A percentile compares a stretch with the other conserved stretches of the same genome.
Evolutionary conservation across 495 filamentous ascomycete species (phyloP).

Genomic region (Annulohypoxylon moriforme): DNA sequence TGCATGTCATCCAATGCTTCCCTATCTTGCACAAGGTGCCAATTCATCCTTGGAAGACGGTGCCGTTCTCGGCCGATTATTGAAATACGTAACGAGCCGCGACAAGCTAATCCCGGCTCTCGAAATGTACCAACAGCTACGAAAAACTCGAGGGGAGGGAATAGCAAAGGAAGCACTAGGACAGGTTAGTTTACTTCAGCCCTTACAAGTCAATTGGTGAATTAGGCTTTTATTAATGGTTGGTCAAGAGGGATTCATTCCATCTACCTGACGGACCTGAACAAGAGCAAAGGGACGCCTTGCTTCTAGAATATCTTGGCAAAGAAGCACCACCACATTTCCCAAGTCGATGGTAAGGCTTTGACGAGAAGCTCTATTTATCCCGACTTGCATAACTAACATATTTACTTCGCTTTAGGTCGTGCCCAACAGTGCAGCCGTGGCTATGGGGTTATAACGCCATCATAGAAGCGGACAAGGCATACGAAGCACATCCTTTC

Average conservation of each 20-base stretch:
- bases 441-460: conserved; percentile 68
- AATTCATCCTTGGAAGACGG: conserved; percentile 68
- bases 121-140: conserved; percentile 67
- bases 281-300: conserved; percentile 63
- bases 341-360: conserved; percentile 38
- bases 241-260: conserved; percentile 67
- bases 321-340: conserved; percentile 39
- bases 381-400: neutral
- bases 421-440: conserved; percentile 64
- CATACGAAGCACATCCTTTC: conserved; percentile 56
- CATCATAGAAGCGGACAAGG: conserved; percentile 62
- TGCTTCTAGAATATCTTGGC: conserved; percentile 58
- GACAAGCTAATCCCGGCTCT: conserved; percentile 57
- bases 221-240: conserved; percentile 56
- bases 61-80: conserved; percentile 60
- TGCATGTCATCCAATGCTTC: conserved; percentile 74
- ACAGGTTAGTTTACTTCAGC: conserved; percentile 11
- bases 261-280: conserved; percentile 68
- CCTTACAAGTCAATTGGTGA: conserved; percentile 10
- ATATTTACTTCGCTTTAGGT: conserved; percentile 51
- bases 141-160: conserved; percentile 69
- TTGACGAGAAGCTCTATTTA: neutral
- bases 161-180: conserved; percentile 61
- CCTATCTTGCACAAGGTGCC: conserved; percentile 72
- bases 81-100: conserved; percentile 65